Evolutionary conservation across 2,329 filamentous ascomycete genomes (phyloP), one percentile per base, ranked within the genome.

Genomic region (Aspergillus niger): DNA sequence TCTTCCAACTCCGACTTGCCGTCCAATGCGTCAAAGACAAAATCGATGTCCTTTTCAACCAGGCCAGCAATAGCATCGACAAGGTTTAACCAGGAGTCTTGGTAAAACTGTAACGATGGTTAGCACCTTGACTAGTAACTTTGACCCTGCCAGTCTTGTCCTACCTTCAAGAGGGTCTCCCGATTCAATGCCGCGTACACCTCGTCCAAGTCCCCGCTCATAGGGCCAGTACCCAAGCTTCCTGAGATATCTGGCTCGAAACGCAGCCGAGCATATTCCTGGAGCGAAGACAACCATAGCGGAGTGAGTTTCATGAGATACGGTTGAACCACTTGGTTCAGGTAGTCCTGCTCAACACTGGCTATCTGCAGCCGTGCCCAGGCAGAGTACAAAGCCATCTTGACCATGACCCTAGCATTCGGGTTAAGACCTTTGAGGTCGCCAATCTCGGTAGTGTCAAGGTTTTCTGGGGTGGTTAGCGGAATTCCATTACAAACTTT

Each of bases 201-300:
- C 1, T 91, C 93, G 72, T 98, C 94, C 11, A 98, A 81, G 72
- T 93, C 94, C 26, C 91, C 91, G 30, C 91, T 92, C 43, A 92
- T 81, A 3, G 90, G 91, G 0, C 90, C 89, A 3, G 91, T 91
- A 0, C 91, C 92, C 53, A 96, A 81, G 5, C 90, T 96, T 76
- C 92, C 93, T 1, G 94, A 97, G 54, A 98, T 97, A 69, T 99
- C 95, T 0, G 96, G 95, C 80, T 99, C 96, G 72, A 99, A 99
- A 49, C 92, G 85, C 61, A 99, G 80, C 3, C 92, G 88, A 7
- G 96, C 94, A 80, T 96, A 99, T 72, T 99, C 96, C 63, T 94
- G 87, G 7, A 99, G 81, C 0, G 93, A 96, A 59, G 94, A 91
- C 11, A 99, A 83, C 95, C 95, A 99, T 2, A 99, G 80, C 1